Conservation (phyloP, 1,139 yeast species). For the Debaryomyces robertsiae region DNA sequence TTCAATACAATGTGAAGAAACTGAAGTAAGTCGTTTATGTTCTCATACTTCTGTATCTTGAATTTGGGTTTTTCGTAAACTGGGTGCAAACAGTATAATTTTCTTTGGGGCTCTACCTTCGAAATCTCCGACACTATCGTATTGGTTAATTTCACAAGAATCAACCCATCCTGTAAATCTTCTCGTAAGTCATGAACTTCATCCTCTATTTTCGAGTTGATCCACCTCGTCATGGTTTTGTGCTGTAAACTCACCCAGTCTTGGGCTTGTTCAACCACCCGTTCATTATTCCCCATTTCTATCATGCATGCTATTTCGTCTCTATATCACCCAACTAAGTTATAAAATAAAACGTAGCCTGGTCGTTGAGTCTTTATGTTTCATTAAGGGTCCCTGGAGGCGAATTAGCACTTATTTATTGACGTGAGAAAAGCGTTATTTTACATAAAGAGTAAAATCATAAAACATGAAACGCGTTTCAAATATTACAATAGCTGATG, state of each 20-base stretch:
- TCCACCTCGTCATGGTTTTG: conserved; percentile 51
- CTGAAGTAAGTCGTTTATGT: conserved; percentile 57
- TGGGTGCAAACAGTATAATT: conserved; percentile 35
- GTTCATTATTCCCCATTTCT: background rate
- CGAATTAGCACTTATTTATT: too few species aligned
- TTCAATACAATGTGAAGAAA: conserved; percentile 54
- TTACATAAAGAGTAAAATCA: too few species aligned
- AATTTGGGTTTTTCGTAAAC: conserved; percentile 50
- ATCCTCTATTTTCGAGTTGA: conserved; percentile 35
- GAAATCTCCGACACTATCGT: conserved; percentile 28
- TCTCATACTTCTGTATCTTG: conserved; percentile 64
- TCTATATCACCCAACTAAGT: too few species aligned
- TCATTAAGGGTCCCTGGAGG: too few species aligned
- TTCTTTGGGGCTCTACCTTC: conserved; percentile 18
- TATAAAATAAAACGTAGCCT: too few species aligned
- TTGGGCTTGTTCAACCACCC: conserved; percentile 1
- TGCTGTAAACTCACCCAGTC: conserved; percentile 49
- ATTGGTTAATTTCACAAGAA: conserved; percentile 39
- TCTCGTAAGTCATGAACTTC: conserved; percentile 28
- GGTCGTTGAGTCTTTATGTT: too few species aligned
- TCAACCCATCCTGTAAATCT: conserved; percentile 46
- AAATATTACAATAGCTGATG: too few species aligned
- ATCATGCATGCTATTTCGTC: too few species aligned
- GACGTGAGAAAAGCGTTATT: too few species aligned
- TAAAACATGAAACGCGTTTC: too few species aligned